Evolutionary conservation across 495 filamentous ascomycete species (phyloP), one percentile per base, ranked within the genome.

Genomic region (Tricharina praecox): DNA sequence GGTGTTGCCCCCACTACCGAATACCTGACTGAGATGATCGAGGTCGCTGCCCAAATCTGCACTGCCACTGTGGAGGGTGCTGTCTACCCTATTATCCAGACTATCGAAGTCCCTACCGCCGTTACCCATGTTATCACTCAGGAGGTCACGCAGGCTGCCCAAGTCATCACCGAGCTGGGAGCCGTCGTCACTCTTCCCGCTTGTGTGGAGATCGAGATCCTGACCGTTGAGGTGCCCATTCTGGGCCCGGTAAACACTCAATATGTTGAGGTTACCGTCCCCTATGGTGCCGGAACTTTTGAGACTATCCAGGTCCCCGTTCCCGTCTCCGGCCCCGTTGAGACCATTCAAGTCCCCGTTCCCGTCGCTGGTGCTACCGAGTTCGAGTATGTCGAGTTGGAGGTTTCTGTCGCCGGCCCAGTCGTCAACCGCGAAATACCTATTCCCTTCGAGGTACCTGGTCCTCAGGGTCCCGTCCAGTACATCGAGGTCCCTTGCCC

Each of bases 161-260:
- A 43, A 23, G 34, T 57, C 15, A 48, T 58, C 15, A 56, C 53
- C 0, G 47, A 50, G 36, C 36, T 40, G n/a, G 54, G 50, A 35
- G 35, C 39, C 23, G 24, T 49, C 21, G 19, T 58, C n/a, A 58
- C 56, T 25, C 19, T 53, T 3, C 48, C 56, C 9, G 35, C 48
- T 26, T 25, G 20, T 11, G 21, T 58, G 8, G 28, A 42, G 25
- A 49, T 40, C 35, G 35, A 50, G 34, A 48, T 40, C 7, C 50
- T 44, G 9, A 42, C 45, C 9, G 35, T 45, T 41, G 5, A 47
- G 13, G 38, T 45, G 9, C 26, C 49, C 28, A 18, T 20, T 20
- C 47, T 36, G n/a, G n/a, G n/a, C n/a, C n/a, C n/a, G n/a, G n/a
- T n/a, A n/a, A n/a, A n/a, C n/a, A n/a, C n/a, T n/a, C n/a, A n/a